Evolutionary conservation across 345 rosid species (phyloP), one percentile per base, ranked within the genome.

Genomic region (Linum trigynum): DNA sequence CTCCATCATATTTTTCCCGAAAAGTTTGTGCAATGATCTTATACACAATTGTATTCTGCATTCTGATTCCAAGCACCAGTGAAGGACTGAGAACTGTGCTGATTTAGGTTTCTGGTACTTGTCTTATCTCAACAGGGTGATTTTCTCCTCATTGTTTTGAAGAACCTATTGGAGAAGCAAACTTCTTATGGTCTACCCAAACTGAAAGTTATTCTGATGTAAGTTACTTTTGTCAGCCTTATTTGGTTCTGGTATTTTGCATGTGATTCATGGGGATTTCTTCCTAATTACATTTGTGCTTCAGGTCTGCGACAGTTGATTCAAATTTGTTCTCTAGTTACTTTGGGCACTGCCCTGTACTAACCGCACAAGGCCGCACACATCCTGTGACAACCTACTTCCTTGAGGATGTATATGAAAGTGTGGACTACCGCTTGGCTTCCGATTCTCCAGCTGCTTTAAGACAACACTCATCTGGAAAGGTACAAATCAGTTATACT

Each of bases 251-350:
- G 16, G 45, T 43, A 40, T 57, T 37, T 42, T 60, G n/a, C 67
- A 14, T 43, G 8, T 38, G 41, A 17, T 75, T 9, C 60, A 61
- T 65, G 63, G 57, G 68, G 53, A 38, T 12, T 69, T 69, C 35
- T 55, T 48, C 4, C 10, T 38, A 62, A 32, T n/a, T 62, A 53
- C 38, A 59, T 23, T 64, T 8, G 57, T 51, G 40, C 14, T 69
- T 68, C 80, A 89, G 98, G 98, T 92, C 98, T 59, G 98, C 98
- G 65, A 92, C 98, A 5, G 98, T 92, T 74, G 95, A 92, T 80
- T 87, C 98, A 41, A 76, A 75, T 74, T 79, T 83, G 61, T 89
- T 89, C 72, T 89, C 96, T 56, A 81, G 83, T 57, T 92, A 89
- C 78, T 92, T 89, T 82, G 89, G 90, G 61, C 72, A 82, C 71